Evolutionary conservation across 1,139 yeast genomes (phyloP), one percentile per base, ranked within the genome.

Genomic region (Trichomonascaceae sp.): DNA sequence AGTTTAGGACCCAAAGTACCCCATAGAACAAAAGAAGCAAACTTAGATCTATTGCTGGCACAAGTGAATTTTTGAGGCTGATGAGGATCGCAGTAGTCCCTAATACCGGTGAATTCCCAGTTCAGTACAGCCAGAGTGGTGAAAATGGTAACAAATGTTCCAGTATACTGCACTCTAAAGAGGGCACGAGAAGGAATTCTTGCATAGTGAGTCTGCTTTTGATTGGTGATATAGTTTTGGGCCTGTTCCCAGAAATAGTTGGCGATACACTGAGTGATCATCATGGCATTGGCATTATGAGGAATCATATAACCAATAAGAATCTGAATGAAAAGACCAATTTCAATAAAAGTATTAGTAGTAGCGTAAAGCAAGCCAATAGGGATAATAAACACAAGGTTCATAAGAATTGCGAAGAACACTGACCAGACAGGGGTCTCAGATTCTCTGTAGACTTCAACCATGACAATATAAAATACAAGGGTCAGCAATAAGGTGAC

Each of bases 191-290:
- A 85, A n/a, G 85, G 82, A 51, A 81, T 67, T 59, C 78, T 78
- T 18, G 78, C 71, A 62, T 81, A 81, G 64, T 80, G 85, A 2
- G 78, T 84, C 69, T 77, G 65, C 64, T 82, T 83, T 66, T 80
- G 81, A 62, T 81, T 85, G 66, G 82, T 85, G 5, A 60, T 53
- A 51, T 57, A 58, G 56, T 59, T 58, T 38, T 51, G 56, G 20
- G 85, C 85, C 84, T 85, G 68, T 80, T 85, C 10, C 80, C 80
- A 68, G 78, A 82, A 62, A 80, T 81, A 82, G 62, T 81, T 82
- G 62, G 77, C 87, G 57, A 74, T 73, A 1, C 82, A 79, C 66
- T 81, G 81, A 49, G 81, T 70, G 52, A 78, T 75, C 76, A 78
- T 81, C 61, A 82, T 68, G 3, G 87, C 86, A 55, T 74, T 70